Evolutionary conservation across 345 rosid genomes (phyloP), one percentile per base, ranked within the genome.

Genomic region (Arabidopsis thaliana): DNA sequence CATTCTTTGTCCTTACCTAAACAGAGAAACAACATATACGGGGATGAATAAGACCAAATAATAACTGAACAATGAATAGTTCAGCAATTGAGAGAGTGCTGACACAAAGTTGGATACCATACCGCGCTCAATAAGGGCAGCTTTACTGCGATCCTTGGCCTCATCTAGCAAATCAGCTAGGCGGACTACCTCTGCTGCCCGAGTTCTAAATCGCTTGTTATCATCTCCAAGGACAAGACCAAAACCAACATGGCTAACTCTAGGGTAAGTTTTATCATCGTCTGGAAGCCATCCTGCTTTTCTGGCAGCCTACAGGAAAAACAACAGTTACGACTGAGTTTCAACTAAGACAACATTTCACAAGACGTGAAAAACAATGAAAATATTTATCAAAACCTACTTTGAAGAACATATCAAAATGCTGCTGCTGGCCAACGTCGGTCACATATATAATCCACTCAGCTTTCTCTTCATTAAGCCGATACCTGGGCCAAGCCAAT

Each of bases 371-470:
- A 12, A 25, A 33, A 48, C 1, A 12, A 32, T 14, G 20, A 64
- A 64, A 5, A 5, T 2, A 65, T 16, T 11, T 44, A 48, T 52
- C 25, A 50, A 50, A 51, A 74, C 88, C 40, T 73, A 88, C 97
- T 74, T 84, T 85, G 83, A 92, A 92, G 16, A 89, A 60, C 97
- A 87, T 86, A 58, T 88, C 84, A 73, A 92, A 92, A 64, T 92
- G 97, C 75, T 84, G 87, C 56, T 89, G 87, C 84, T 92, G 97
- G 72, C 96, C 97, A 73, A 83, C 86, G 84, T 92, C 96, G 48
- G 97, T 92, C 67, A 92, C 84, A 75, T 92, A 92, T 49, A 88
- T 87, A 59, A 91, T 89, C 97, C 97, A 89, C 57, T 89, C 91
- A 40, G 93, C 96, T 74, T 82, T 89, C 82, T 91, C 97, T 80